phyloP scores from a whole-genome alignment of 768 basidiomycete species.

The Solioccasus polychromus region DNA sequence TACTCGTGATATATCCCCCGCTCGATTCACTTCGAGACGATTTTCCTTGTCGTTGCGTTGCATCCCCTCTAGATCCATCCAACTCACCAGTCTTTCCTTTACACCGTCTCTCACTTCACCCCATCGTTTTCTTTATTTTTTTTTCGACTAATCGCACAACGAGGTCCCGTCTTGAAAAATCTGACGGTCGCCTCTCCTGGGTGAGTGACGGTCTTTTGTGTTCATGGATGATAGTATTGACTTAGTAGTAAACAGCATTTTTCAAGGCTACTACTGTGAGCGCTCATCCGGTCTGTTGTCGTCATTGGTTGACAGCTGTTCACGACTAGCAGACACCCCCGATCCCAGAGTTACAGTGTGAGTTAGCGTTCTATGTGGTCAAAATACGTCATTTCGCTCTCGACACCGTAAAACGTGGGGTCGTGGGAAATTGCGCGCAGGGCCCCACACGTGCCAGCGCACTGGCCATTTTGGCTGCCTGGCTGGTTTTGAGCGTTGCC shows the following conservation, averaged over 20 bases:
- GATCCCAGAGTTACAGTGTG: constrained; percentile 14
- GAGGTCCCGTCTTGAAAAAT: constrained; percentile 13
- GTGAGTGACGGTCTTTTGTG: constrained; percentile 14
- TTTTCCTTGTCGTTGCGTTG: constrained; percentile 33
- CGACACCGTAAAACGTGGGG: constrained; percentile 40
- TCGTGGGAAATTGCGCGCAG: constrained; percentile 32
- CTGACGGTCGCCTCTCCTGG: constrained; percentile 10
- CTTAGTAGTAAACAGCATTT: constrained; percentile 6
- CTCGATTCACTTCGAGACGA: constrained; percentile 58
- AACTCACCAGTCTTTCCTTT: constrained; percentile 37
- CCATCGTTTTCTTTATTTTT: constrained; percentile 14
- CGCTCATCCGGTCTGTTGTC: background rate
- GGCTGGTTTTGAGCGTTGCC: constrained; percentile 16
- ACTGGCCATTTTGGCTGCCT: too few relatives aligned
- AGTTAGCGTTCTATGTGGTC: constrained; percentile 15
- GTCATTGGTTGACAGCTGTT: constrained; percentile 4
- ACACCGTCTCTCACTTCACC: constrained; percentile 29
- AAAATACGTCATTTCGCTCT: constrained; percentile 29
- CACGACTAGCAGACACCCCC: constrained; percentile 6
- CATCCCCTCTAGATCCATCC: constrained; percentile 24
- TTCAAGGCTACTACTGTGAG: constrained; percentile 16
- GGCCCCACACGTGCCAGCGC: constrained; percentile 22
- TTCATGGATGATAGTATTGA: constrained; percentile 3
- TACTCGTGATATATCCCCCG: constrained; percentile 29
- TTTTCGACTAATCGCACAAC: constrained; percentile 20